Evolutionary conservation across 2,329 filamentous ascomycete genomes (phyloP), one percentile per base, ranked within the genome.

Genomic region (Cercospora sp.): DNA sequence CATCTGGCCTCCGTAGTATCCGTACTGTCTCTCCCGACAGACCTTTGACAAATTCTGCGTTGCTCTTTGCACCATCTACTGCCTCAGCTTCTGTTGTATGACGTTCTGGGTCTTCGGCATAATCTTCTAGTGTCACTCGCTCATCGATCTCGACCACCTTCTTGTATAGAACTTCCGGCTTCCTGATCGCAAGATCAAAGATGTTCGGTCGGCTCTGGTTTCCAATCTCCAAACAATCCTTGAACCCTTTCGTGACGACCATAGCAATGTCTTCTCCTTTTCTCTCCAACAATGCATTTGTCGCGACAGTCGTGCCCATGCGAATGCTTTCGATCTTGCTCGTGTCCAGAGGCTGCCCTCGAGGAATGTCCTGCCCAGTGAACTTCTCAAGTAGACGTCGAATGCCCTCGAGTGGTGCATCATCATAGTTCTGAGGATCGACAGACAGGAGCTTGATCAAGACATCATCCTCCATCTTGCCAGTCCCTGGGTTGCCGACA

Each of bases 271-370:
- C 89, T 81, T 97, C 93, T 59, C 94, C 94, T 79, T 97, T 97
- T 67, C 94, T 85, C 80, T 97, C 94, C 2, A 97, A 84, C 65
- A 97, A 81, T 0, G 94, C 94, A 79, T 97, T 97, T 0, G 94
- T 97, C 9, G 94, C 94, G 12, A 97, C 93, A 0, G 94, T 97
- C 1, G 94, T 97, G 55, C 94, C 94, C 94, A 97, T 97, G 59
- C 94, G 90, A 78, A 97, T 97, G 65, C 91, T 93, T 73, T 95
- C 92, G 73, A 97, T 96, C 75, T 89, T 82, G 18, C 89, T 87
- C 0, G 93, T 97, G 78, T 97, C 93, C 8, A 97, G 83, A 0
- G 91, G 83, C 77, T 93, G 84, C 28, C 92, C 93, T 59, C 93
- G 89, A 3, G 92, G 91, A 55, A 96, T 93, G 4, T 94, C 89